Conservation (phyloP, 2,329 filamentous ascomycete species). For the Endothia cerciana region DNA sequence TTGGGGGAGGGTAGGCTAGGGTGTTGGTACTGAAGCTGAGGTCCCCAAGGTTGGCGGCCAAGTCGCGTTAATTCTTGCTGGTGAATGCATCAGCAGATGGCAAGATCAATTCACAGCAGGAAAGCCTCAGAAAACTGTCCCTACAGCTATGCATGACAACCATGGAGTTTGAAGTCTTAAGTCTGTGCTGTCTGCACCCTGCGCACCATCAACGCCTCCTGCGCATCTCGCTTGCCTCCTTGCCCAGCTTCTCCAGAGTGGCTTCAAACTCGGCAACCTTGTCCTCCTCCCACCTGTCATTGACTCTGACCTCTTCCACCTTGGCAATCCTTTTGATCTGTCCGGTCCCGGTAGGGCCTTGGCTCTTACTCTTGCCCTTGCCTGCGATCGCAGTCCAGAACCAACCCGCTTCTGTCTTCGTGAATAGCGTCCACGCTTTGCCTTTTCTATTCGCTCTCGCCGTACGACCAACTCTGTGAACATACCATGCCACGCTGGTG, state of each 20-base stretch:
- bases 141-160: neutral
- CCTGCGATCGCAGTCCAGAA: constrained; percentile 84
- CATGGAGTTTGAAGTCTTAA: too few species aligned
- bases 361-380: constrained; percentile 52
- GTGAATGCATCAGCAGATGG: too few species aligned
- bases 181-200: neutral
- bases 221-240: constrained; percentile 55
- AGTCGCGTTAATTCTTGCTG: too few species aligned
- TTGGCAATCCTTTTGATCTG: constrained; percentile 46
- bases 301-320: constrained; percentile 53
- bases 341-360: constrained; percentile 43
- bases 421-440: constrained; percentile 84
- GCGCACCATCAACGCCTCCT: constrained; percentile 18
- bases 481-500: constrained; percentile 77
- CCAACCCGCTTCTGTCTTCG: constrained; percentile 83
- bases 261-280: constrained; percentile 53
- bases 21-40: neutral
- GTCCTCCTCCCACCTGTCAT: constrained; percentile 50
- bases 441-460: constrained; percentile 79
- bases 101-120: too few species aligned
- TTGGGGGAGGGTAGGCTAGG: neutral
- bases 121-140: neutral
- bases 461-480: constrained; percentile 90
- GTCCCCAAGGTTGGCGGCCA: too few species aligned
- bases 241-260: constrained; percentile 65